A percentile compares a stretch with the other conserved stretches of the same genome.
phyloP scores from a whole-genome alignment of 2,329 filamentous ascomycete species.

The Zelopaecilomyces penicillatus region DNA sequence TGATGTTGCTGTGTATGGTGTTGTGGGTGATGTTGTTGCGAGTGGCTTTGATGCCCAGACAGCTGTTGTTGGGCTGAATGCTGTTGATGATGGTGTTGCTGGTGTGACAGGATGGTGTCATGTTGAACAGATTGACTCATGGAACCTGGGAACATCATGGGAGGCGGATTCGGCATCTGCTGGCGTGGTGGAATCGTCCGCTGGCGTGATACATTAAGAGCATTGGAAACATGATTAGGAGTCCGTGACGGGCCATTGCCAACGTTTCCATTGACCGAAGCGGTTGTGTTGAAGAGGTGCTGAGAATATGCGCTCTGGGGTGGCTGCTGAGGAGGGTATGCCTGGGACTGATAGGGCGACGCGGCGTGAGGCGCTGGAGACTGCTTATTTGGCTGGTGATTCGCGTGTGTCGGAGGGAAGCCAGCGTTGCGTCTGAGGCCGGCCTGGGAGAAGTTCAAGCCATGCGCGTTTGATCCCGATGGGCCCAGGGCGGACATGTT shows the following conservation, averaged over 20 bases:
- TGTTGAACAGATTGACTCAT: constrained; percentile 35
- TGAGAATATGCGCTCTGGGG: constrained; percentile 40
- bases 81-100: constrained; percentile 23
- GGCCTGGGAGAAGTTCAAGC: constrained; percentile 45
- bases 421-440: constrained; percentile 36
- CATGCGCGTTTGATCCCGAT: constrained; percentile 43
- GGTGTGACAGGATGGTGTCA: constrained; percentile 35
- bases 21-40: constrained; percentile 23
- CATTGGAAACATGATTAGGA: constrained; percentile 39
- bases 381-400: constrained; percentile 42
- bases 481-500: constrained; percentile 43
- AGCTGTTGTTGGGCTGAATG: constrained; percentile 22
- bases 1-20: constrained; percentile 21
- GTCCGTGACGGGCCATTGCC: constrained; percentile 38
- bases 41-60: constrained; percentile 20
- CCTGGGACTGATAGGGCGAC: constrained; percentile 46
- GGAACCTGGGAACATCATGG: constrained; percentile 29
- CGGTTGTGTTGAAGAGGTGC: constrained; percentile 43
- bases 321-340: constrained; percentile 45
- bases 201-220: constrained; percentile 36
- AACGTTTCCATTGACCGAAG: constrained; percentile 39
- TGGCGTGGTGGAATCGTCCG: constrained; percentile 36
- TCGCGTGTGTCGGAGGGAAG: constrained; percentile 40
- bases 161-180: constrained; percentile 32
- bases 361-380: constrained; percentile 47